Evolutionary conservation across 1,284 basidiomycete genomes (phyloP).

Genomic region (Marasmius sp.): DNA sequence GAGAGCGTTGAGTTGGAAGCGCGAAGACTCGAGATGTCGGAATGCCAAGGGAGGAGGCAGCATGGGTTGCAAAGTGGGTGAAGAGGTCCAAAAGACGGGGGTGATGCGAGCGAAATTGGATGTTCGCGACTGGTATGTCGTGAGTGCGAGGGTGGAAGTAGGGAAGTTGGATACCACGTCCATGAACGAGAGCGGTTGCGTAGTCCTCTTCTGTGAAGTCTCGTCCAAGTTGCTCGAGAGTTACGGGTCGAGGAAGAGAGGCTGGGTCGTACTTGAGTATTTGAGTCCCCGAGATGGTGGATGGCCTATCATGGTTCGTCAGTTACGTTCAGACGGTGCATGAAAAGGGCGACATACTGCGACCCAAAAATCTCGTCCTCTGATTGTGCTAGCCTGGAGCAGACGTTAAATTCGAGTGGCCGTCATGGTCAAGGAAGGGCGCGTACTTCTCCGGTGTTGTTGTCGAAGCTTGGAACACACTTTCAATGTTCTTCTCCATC

Average conservation of each 20-base stretch:
- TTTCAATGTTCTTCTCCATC: neutral
- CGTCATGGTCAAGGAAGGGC: neutral
- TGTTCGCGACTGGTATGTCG: slow-evolving; percentile 76
- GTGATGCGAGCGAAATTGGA: slow-evolving; percentile 84
- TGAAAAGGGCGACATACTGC: slow-evolving; percentile 5
- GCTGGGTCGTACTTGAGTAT: slow-evolving; percentile 4
- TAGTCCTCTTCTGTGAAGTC: slow-evolving; percentile 41
- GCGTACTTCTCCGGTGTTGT: neutral
- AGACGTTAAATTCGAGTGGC: neutral
- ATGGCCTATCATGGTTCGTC: slow-evolving; percentile 14
- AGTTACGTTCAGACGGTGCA: neutral
- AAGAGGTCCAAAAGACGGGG: slow-evolving; percentile 74
- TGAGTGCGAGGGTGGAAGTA: slow-evolving; percentile 64
- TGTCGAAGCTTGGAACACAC: neutral
- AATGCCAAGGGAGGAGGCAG: slow-evolving; percentile 83
- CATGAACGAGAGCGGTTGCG: slow-evolving; percentile 55
- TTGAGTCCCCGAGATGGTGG: slow-evolving; percentile 11
- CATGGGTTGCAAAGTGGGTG: slow-evolving; percentile 82
- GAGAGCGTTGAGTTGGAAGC: slow-evolving; percentile 75
- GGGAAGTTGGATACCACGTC: slow-evolving; percentile 54
- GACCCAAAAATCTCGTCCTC: slow-evolving; percentile 20
- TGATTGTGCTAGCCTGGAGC: slow-evolving; percentile 16
- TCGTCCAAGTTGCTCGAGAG: slow-evolving; percentile 8
- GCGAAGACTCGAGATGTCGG: slow-evolving; percentile 70
- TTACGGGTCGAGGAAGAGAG: slow-evolving; percentile 9